Evolutionary conservation across 2,329 filamentous ascomycete species (phyloP), one percentile per base, ranked within the genome.

Genomic region (Davidsoniella neocaledoniae): DNA sequence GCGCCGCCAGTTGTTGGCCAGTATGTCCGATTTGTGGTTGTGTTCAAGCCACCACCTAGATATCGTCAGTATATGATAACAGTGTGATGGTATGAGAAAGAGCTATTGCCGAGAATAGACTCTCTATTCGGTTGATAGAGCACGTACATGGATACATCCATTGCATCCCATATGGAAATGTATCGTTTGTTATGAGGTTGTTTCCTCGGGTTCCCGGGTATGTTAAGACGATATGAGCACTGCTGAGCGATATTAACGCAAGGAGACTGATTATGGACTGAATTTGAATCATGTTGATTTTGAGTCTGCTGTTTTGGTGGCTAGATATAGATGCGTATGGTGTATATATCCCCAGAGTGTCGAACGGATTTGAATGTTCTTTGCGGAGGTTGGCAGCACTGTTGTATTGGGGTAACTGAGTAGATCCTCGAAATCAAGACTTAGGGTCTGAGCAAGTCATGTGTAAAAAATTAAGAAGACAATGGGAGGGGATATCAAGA

Each of bases 101-200:
- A 17, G 3, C 17, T 23, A 5, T 7, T 9, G 10, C 19, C 14
- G 12, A 41, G 21, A 21, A 17, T 5, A 21, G 21, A 5, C 3
- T 5, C 21, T 21, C 21, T 21, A 21, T 21, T 5, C 4, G 21
- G 21, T 21, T 21, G 21, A 21, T 21, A n/a, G 21, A 16, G n/a
- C 5, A 49, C 85, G 68, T 70, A 94, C 87, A 95, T 64, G 88
- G 87, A 69, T 94, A 94, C 63, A 81, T 79, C 87, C 87, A 95
- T 68, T 94, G 83, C 84, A 91, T 90, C 66, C 87, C 88, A 57
- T 84, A 94, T 1, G 87, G 87, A 57, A 77, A 91, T 0, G 74
- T 79, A 2, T 76, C 77, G 62, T 86, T 93, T 41, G 81, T 83
- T 60, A 82, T 74, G 55, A 94, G 75, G 62, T 86, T 93, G 69